Evolutionary conservation across 768 basidiomycete genomes (phyloP).

Genomic region (Rhizopogon sp.): DNA sequence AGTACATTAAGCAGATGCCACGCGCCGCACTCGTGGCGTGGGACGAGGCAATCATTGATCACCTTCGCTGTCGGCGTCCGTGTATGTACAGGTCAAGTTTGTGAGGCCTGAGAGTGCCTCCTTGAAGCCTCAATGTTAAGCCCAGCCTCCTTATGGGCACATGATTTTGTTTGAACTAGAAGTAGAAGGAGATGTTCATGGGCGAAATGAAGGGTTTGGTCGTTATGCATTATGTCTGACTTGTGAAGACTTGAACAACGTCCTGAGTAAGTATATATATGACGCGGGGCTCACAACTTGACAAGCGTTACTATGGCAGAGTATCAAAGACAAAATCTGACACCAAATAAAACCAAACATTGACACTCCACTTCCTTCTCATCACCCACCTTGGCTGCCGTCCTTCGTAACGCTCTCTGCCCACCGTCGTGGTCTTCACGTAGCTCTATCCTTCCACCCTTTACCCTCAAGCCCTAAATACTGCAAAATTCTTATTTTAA

Average conservation of each 20-base stretch:
- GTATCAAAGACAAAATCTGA: constrained; percentile 7
- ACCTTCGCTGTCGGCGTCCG: neutral
- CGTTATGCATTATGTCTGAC: too few species aligned
- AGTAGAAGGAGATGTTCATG: too few species aligned
- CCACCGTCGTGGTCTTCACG: constrained; percentile 8
- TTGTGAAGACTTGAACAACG: too few species aligned
- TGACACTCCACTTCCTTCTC: constrained; percentile 8
- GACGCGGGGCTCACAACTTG: too few species aligned
- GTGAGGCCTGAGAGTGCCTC: neutral
- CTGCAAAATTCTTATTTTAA: neutral
- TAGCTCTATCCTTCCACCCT: constrained; percentile 1
- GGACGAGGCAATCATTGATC: neutral
- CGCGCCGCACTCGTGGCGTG: neutral
- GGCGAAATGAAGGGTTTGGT: too few species aligned
- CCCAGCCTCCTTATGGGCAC: too few species aligned
- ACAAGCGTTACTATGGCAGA: too few species aligned
- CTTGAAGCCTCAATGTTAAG: too few species aligned
- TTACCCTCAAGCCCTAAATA: neutral
- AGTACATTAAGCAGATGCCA: too few species aligned
- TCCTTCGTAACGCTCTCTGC: constrained; percentile 25
- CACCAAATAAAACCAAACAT: constrained; percentile 21
- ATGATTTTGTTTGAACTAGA: neutral
- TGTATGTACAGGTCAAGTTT: neutral
- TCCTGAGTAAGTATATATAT: too few species aligned
- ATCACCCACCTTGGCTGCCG: constrained; percentile 30